A percentile compares a stretch with the other conserved stretches of the same genome.
Conservation (phyloP, 768 basidiomycete species). For the Trametes villosa region DNA sequence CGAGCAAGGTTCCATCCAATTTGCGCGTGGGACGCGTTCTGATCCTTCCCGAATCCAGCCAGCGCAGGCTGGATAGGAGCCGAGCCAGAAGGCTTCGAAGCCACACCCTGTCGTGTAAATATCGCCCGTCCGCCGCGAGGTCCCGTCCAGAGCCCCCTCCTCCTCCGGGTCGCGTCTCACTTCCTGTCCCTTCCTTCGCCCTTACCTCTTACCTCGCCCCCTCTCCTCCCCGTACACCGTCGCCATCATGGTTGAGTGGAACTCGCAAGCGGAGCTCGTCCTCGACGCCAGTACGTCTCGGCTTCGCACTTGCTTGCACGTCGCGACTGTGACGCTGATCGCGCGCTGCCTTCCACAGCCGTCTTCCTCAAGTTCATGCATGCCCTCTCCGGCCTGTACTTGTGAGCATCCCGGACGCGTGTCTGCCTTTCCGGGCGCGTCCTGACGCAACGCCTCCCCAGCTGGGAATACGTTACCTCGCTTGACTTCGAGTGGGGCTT, state of each 20-base stretch:
- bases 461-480: conserved; percentile 50
- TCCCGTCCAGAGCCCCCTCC: conserved; percentile 14
- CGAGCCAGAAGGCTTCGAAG: too few relatives aligned
- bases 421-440: not conserved
- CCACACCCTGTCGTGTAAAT: conserved; percentile 7
- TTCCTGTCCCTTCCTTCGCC: conserved; percentile 14
- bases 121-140: conserved; percentile 2
- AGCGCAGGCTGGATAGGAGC: not conserved
- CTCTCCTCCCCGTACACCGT: not conserved
- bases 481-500: conserved; percentile 48
- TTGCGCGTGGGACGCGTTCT: conserved; percentile 13
- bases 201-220: not conserved
- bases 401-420: conserved; percentile 31
- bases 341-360: conserved; percentile 30
- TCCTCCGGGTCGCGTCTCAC: conserved; percentile 17
- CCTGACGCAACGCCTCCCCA: conserved; percentile 23
- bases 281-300: conserved; percentile 40
- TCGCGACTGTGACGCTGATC: conserved; percentile 1
- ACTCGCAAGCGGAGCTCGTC: conserved; percentile 40
- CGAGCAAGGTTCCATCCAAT: conserved; percentile 1
- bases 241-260: conserved; percentile 45
- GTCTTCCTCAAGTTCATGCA: conserved; percentile 49
- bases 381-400: conserved; percentile 46
- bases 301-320: not conserved
- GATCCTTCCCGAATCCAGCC: conserved; percentile 5